These are phyloP conservation scores for Bryoglossum gracile DNA, from an alignment of 495 filamentous ascomycete genomes.

Conservation along the genomic window DNA sequence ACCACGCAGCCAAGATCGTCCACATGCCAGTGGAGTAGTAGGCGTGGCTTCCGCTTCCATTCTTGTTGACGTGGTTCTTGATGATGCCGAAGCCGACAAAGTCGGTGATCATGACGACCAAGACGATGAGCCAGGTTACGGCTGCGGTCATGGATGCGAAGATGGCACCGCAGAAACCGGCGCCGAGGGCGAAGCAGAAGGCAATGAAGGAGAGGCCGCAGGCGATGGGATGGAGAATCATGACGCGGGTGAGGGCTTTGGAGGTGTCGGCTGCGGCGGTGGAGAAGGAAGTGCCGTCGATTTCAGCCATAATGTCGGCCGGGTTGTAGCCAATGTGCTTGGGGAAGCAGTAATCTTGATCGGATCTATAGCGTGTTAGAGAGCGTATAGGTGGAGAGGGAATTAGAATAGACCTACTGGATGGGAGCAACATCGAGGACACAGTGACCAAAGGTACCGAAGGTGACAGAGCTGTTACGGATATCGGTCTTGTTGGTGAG, in stretches of 20 bases:
- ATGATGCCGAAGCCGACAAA: constrained; percentile 50
- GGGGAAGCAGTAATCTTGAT: constrained; percentile 37
- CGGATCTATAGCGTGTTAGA: constrained; percentile 18
- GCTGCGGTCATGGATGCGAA: constrained; percentile 40
- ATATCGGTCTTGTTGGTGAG: constrained; percentile 30
- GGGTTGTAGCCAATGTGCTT: constrained; percentile 48
- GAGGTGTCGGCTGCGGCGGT: constrained; percentile 34
- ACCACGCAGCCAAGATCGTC: constrained; percentile 42
- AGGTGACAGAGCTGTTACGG: constrained; percentile 31
- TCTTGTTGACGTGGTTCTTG: constrained; percentile 39
- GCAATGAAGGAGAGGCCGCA: constrained; percentile 50
- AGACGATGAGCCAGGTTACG: constrained; percentile 46
- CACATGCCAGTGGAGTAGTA: constrained; percentile 42
- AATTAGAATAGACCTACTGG: constrained; percentile 8
- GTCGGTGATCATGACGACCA: constrained; percentile 48
- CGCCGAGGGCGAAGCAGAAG: constrained; percentile 46
- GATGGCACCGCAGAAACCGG: constrained; percentile 46
- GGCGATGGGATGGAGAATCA: constrained; percentile 56
- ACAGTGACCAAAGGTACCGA: constrained; percentile 55
- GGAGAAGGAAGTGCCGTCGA: constrained; percentile 33
- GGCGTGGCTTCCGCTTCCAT: constrained; percentile 30
- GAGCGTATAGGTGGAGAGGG: background rate
- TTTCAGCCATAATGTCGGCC: constrained; percentile 31
- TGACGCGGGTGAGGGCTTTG: constrained; percentile 44
- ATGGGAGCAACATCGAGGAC: constrained; percentile 28